These are phyloP conservation scores for Calonectria fujianensis DNA, from an alignment of 2,329 filamentous ascomycete genomes.

Conservation along the genomic window DNA sequence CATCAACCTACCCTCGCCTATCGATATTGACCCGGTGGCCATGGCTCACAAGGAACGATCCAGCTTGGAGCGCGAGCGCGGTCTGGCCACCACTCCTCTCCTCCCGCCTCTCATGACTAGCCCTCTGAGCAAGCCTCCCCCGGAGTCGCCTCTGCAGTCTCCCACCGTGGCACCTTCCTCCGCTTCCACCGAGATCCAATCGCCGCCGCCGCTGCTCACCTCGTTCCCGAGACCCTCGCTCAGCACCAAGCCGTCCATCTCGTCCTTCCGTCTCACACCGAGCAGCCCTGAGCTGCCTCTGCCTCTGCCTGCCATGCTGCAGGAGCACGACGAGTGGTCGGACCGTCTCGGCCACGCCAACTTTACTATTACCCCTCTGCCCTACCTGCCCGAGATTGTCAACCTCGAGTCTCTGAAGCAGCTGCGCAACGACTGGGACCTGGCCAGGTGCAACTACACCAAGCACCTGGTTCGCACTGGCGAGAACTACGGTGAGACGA, in stretches of 20 bases:
- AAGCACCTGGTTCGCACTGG: slow-evolving; percentile 91
- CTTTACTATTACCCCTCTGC: slow-evolving; percentile 89
- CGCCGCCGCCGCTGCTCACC: slow-evolving; percentile 69
- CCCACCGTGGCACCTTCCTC: slow-evolving; percentile 81
- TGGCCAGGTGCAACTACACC: slow-evolving; percentile 89
- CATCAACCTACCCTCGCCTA: slow-evolving; percentile 69
- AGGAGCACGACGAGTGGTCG: slow-evolving; percentile 88
- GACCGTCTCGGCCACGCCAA: slow-evolving; percentile 92
- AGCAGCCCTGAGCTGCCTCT: slow-evolving; percentile 75
- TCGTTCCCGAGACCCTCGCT: slow-evolving; percentile 75
- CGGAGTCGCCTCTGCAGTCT: slow-evolving; percentile 90
- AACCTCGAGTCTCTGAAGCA: slow-evolving; percentile 75
- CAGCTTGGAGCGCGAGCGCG: slow-evolving; percentile 75
- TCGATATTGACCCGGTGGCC: slow-evolving; percentile 53
- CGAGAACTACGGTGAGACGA: slow-evolving; percentile 93
- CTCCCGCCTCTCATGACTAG: slow-evolving; percentile 87
- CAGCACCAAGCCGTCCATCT: slow-evolving; percentile 84
- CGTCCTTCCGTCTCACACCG: slow-evolving; percentile 81
- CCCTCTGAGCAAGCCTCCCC: slow-evolving; percentile 71
- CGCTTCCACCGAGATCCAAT: slow-evolving; percentile 62
- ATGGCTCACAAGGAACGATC: slow-evolving; percentile 60
- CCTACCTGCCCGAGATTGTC: slow-evolving; percentile 81
- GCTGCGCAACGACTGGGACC: slow-evolving; percentile 87
- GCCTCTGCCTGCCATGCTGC: slow-evolving; percentile 78
- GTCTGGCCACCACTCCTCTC: slow-evolving; percentile 85